Evolutionary conservation across 345 rosid species (phyloP), one percentile per base, ranked within the genome.

Genomic region (Anacardium occidentale): DNA sequence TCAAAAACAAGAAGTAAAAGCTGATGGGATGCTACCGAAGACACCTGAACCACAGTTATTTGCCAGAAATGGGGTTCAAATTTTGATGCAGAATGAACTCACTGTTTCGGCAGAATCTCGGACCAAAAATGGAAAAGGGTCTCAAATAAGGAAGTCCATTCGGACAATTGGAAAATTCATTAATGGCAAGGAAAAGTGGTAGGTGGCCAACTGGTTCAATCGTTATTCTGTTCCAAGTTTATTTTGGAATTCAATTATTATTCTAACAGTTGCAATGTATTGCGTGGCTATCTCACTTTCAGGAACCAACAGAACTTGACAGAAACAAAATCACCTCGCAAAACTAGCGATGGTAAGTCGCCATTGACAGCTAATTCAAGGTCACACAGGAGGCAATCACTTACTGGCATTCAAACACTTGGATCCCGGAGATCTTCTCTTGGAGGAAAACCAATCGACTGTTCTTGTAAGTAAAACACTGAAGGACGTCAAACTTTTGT

Each of bases 131-230:
- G 90, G 90, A 51, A 92, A 86, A 82, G 84, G 88, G 50, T 88
- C 96, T 73, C 91, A 92, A 44, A 83, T 92, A 56, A 83, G 94
- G 77, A 92, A 89, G 83, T 95, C 98, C 40, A 80, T 95, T 51
- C 84, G 90, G 71, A 89, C 86, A 45, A 92, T 95, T 6, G 98
- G 97, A 72, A 92, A 91, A 78, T 82, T 95, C 64, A 91, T 92
- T 55, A 89, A 81, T 80, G 96, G 96, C 51, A 83, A 91, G 11
- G 96, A 95, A 72, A 95, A 85, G 81, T 85, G 96, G 98, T 91
- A 78, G 26, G 79, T 9, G 40, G n/a, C n/a, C n/a, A n/a, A n/a
- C n/a, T n/a, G n/a, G n/a, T n/a, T n/a, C n/a, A n/a, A n/a, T n/a
- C n/a, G 4, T 26, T 37, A 37, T 37, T 37, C 40, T 37, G 40